Percentiles rank a stretch among this genome's conserved stretches.
phyloP scores from a whole-genome alignment of 1,284 basidiomycete species.

The Singerocomus inundabilis region DNA sequence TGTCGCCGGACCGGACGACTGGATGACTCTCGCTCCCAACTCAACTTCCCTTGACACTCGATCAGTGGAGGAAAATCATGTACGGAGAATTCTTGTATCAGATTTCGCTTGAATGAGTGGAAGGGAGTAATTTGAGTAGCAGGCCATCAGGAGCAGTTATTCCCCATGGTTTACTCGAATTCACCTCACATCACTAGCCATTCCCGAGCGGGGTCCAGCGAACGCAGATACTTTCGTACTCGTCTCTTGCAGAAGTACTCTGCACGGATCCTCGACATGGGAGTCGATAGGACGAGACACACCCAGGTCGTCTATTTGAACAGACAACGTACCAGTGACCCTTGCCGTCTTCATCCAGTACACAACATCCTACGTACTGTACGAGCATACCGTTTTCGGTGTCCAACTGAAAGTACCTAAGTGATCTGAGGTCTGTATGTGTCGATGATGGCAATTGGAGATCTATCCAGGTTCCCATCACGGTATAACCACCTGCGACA shows the following conservation, averaged over 20 bases:
- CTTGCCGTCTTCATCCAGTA: conserved; percentile 31
- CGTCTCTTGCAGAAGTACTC: conserved; percentile 24
- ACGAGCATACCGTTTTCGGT: conserved; percentile 4
- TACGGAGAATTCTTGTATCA: too few relatives aligned
- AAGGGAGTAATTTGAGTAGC: too few relatives aligned
- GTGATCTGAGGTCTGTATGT: neutral
- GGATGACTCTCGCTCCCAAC: too few relatives aligned
- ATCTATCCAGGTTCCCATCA: neutral
- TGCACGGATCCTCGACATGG: conserved; percentile 13
- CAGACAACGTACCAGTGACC: conserved; percentile 16
- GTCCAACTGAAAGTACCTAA: conserved; percentile 6
- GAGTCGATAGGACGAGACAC: neutral
- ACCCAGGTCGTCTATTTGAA: conserved; percentile 19
- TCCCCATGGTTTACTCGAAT: conserved; percentile 11
- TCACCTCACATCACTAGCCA: conserved; percentile 17
- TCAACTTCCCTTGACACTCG: too few relatives aligned
- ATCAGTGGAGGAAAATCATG: too few relatives aligned
- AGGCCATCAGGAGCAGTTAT: neutral
- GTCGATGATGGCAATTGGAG: conserved; percentile 6
- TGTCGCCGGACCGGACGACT: too few relatives aligned
- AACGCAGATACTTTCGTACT: conserved; percentile 22
- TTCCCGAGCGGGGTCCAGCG: conserved; percentile 24
- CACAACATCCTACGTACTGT: conserved; percentile 27
- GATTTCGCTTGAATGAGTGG: too few relatives aligned
- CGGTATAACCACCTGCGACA: conserved; percentile 22